These are phyloP conservation scores for Nicotiana attenuata DNA, from an alignment of 257 asterid species.

Conservation along the genomic window DNA sequence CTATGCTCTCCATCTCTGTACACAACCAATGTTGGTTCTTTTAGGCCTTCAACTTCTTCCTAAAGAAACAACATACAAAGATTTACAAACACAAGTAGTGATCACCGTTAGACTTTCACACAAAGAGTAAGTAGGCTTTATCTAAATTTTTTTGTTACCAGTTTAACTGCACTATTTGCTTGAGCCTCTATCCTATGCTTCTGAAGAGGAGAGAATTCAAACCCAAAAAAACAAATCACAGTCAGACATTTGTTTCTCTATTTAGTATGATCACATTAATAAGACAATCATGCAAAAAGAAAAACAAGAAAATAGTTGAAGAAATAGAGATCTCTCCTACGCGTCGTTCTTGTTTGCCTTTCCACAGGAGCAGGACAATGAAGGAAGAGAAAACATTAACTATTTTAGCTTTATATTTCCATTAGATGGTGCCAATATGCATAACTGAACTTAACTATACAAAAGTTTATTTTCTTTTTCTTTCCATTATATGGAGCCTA, in stretches of 20 bases:
- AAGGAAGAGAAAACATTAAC: background rate
- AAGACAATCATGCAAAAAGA: background rate
- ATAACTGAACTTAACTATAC: background rate
- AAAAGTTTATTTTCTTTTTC: background rate
- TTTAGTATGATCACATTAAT: background rate
- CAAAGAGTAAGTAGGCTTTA: background rate
- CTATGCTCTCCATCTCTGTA: conserved; percentile 51
- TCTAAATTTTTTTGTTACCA: conserved; percentile 37
- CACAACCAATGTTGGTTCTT: conserved; percentile 60
- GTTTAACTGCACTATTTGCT: conserved; percentile 48
- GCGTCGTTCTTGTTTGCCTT: background rate
- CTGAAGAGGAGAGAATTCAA: conserved; percentile 34
- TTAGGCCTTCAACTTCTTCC: conserved; percentile 53
- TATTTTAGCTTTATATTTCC: background rate
- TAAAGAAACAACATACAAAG: conserved; percentile 20
- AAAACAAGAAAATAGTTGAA: background rate
- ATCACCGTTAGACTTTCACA: background rate
- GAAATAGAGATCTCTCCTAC: background rate
- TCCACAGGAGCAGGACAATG: background rate
- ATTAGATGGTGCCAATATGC: background rate
- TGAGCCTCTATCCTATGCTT: conserved; percentile 66
- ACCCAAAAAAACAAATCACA: background rate
- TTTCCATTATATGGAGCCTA: background rate
- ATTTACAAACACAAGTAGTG: conserved; percentile 11
- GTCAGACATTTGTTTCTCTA: background rate